Conservation (phyloP, 2,329 filamentous ascomycete species). For the Sarocladiaceae sp. region DNA sequence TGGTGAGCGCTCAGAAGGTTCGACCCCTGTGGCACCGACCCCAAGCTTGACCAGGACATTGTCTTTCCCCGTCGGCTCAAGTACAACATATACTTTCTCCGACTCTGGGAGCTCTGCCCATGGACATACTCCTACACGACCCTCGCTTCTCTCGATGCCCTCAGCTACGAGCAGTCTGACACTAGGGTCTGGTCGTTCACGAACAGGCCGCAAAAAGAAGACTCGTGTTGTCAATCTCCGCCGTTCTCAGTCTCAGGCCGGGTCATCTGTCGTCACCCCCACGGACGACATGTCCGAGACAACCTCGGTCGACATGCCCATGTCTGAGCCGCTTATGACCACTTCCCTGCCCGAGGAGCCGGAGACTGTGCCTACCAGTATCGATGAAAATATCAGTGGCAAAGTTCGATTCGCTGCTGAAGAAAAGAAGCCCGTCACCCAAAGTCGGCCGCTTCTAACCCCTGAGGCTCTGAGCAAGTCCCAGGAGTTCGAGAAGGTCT, state of each 20-base stretch:
- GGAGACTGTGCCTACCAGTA: constrained; percentile 23
- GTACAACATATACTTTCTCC: constrained; percentile 69
- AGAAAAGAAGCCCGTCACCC: constrained; percentile 14
- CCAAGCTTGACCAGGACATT: constrained; percentile 58
- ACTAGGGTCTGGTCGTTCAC: constrained; percentile 58
- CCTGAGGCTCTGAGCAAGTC: constrained; percentile 18
- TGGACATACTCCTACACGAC: constrained; percentile 63
- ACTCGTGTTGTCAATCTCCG: constrained; percentile 77
- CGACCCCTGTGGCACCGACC: constrained; percentile 42
- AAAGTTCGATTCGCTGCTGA: constrained; percentile 37
- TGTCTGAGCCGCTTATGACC: constrained; percentile 57
- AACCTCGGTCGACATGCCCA: constrained; percentile 52
- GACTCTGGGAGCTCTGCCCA: constrained; percentile 62
- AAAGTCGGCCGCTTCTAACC: constrained; percentile 19
- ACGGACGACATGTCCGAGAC: constrained; percentile 44
- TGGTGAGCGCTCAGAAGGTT: constrained; percentile 62
- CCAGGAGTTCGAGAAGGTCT: constrained; percentile 19
- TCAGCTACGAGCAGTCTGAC: constrained; percentile 54
- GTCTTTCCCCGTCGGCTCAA: constrained; percentile 53
- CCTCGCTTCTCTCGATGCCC: constrained; percentile 56
- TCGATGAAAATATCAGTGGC: constrained; percentile 17
- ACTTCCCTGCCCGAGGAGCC: constrained; percentile 56
- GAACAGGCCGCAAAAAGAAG: constrained; percentile 72
- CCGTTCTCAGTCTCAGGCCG: constrained; percentile 52
- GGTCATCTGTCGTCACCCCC: constrained; percentile 45